A percentile compares a stretch with the other conserved stretches of the same genome.
These are phyloP conservation scores for Lasiosphaeris hirsuta DNA, from an alignment of 495 filamentous ascomycete genomes.

Conservation along the genomic window DNA sequence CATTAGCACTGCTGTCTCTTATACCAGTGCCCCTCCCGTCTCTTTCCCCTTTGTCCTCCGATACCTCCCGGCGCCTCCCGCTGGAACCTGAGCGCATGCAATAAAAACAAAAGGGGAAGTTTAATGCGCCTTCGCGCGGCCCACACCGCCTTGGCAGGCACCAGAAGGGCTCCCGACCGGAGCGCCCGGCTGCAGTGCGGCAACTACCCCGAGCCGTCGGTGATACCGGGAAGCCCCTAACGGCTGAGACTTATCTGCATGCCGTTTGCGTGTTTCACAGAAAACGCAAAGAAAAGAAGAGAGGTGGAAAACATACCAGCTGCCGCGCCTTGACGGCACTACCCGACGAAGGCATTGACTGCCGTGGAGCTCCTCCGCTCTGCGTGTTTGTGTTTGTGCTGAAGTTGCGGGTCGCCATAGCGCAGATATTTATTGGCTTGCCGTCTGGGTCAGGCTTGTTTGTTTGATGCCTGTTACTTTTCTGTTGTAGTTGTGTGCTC, in stretches of 20 bases:
- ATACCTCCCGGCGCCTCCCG: too few relatives aligned
- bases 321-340: constrained; percentile 41
- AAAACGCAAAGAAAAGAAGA: too few relatives aligned
- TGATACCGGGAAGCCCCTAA: too few relatives aligned
- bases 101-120: neutral
- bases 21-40: neutral
- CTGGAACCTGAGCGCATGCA: neutral
- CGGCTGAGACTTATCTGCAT: too few relatives aligned
- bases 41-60: too few relatives aligned
- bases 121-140: too few relatives aligned
- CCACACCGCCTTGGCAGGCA: too few relatives aligned
- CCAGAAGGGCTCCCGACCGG: too few relatives aligned
- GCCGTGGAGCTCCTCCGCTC: constrained; percentile 19
- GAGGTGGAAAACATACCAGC: constrained; percentile 32
- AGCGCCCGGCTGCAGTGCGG: too few relatives aligned
- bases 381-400: constrained; percentile 16
- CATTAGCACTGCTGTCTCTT: neutral
- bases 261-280: too few relatives aligned
- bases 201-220: too few relatives aligned
- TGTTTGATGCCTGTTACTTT: neutral
- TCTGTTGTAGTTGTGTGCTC: neutral
- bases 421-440: neutral
- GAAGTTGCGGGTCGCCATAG: constrained; percentile 25
- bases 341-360: constrained; percentile 33
- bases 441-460: neutral